Base-by-base conservation (phyloP, 495 filamentous ascomycete genomes). In the Thermochaetoides thermophila region DNA sequence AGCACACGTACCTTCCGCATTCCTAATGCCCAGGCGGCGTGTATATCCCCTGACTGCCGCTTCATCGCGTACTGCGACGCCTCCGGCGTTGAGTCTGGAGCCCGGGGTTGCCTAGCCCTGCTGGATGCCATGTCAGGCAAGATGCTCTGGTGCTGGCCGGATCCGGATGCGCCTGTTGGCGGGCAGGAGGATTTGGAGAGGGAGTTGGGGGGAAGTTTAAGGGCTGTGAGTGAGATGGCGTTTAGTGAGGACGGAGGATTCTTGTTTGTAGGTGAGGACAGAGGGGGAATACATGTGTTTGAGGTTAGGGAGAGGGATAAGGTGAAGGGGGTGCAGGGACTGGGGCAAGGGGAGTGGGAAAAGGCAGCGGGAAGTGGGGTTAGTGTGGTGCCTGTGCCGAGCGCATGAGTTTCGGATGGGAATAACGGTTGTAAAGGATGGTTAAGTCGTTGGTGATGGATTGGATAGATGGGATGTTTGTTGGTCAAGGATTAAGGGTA, bases 1-100 rank as follows among this genome's bases (percentile, higher is more conserved):
- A 49, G 44, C 5, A 57, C 53, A 1, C 38, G 41, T 12, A 57
- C 53, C 0, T 57, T 54, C 42, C 42, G 45, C 21, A 57, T 57
- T 15, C 53, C 53, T 16, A 57, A 57, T 18, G 39, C 49, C 7
- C 39, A 34, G 7, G 48, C 52, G 9, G 48, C 52, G 7, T 55
- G 51, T 31, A 35, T 57, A 15, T 51, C 46, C 13, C 53, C 51
- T 0, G 53, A 57, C 33, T 57, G 53, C 32, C 42, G 53, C 12
- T 57, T 41, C 23, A 37, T 57, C 6, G 53, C 46, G 1, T 57
- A 55, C 32, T 51, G 49, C 39, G 49, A 55, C 20, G 33, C 39
- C 4, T 22, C 41, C 4, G 53, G 50, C 12, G 44, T 46, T 4
- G 48, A 46, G 18, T 34, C 29, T 7, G 53, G 53, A 10, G 53